Evolutionary conservation across 805 yeast genomes (phyloP), one percentile per base, ranked within the genome.

Genomic region (Nakazawaea holstii): DNA sequence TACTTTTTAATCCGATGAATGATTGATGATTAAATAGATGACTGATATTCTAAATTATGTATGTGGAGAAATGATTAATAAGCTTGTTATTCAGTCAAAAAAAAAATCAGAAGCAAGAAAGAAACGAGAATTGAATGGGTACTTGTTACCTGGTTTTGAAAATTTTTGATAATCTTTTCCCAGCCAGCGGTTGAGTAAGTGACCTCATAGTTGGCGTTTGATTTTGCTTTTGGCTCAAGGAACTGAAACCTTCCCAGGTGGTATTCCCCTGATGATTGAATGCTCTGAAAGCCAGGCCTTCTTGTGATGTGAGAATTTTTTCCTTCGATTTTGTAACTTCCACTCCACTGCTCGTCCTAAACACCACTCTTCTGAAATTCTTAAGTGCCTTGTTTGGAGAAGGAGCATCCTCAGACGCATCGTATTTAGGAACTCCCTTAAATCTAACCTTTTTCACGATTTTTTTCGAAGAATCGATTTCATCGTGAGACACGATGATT

Each of bases 351-450:
- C 36, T 59, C 31, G 62, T 63, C 1, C 60, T 55, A 7, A 65
- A 60, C 61, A 67, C 64, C 42, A 61, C 62, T 48, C 62, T 66
- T 41, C 66, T 54, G 49, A 65, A 50, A 42, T 66, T 69, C 43
- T 66, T 66, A 43, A 60, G 62, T 50, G 63, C 55, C 39, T 59
- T 61, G 43, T 56, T 59, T 5, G 69, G 64, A 3, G 79, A 66
- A 1, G 82, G 82, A 0, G 77, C 78, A 59, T 78, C 84, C 56
- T 78, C 84, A 6, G 70, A 77, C 31, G 71, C 77, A 2, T 70
- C 56, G 48, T 75, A 78, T 43, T 69, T 74, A 1, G 76, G 69
- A 5, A 78, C 82, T 0, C 82, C 82, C 4, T 63, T 62, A 51
- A 78, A 78, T 30, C 83, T 57, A 9, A 78, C 82, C 52, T 65